phyloP scores from a whole-genome alignment of 1,284 basidiomycete genomes.

The Sanghuangporus sanghuang region DNA sequence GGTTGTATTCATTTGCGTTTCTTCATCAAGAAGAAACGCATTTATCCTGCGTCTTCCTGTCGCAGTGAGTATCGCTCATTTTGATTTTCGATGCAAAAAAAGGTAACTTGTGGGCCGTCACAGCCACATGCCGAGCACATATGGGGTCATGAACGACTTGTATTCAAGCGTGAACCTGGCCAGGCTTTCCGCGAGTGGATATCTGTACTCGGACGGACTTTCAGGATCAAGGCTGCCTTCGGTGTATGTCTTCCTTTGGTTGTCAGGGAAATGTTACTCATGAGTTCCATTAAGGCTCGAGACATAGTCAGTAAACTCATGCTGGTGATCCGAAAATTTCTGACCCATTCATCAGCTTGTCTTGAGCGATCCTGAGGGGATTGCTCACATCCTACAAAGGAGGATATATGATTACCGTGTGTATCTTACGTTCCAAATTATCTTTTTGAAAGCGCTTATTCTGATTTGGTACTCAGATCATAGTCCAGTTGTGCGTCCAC shows the following conservation, averaged over 20 bases:
- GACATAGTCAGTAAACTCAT: neutral
- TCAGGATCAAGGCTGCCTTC: neutral
- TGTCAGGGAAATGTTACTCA: neutral
- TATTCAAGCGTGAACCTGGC: neutral
- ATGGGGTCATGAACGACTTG: neutral
- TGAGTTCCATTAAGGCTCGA: neutral
- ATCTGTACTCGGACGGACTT: neutral
- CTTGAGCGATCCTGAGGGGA: neutral
- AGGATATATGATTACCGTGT: neutral
- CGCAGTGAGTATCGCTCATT: neutral
- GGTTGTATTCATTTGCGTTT: neutral
- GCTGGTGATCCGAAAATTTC: neutral
- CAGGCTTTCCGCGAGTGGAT: neutral
- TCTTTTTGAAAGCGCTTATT: neutral
- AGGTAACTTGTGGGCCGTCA: neutral
- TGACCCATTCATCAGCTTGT: neutral
- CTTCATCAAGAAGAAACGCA: neutral
- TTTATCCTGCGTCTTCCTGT: neutral
- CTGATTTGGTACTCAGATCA: neutral
- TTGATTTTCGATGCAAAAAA: neutral
- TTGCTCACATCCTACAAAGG: neutral
- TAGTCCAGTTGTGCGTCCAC: neutral
- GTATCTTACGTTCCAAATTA: neutral
- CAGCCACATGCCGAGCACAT: neutral
- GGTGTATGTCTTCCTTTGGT: neutral